phyloP scores from a whole-genome alignment of 306 rosid genomes.

The Casuarina cunninghamiana region DNA sequence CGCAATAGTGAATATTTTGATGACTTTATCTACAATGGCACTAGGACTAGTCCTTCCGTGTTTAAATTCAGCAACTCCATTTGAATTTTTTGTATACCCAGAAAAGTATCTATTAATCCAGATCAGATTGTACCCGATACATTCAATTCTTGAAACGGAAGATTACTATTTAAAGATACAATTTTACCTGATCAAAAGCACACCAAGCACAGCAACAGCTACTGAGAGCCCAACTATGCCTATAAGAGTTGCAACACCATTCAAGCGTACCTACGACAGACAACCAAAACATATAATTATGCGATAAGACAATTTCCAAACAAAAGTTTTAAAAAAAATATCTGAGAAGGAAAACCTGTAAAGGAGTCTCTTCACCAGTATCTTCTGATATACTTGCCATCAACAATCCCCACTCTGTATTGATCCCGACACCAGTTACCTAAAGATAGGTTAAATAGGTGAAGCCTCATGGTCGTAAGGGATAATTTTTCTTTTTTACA shows the following conservation, averaged over 20 bases:
- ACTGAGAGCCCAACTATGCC: slow-evolving; percentile 94
- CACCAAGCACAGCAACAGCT: slow-evolving; percentile 71
- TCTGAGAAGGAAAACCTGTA: slow-evolving; percentile 61
- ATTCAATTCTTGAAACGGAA: slow-evolving; percentile 5
- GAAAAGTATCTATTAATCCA: slow-evolving; percentile 71
- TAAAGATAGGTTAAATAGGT: slow-evolving; percentile 32
- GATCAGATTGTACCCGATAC: slow-evolving; percentile 27
- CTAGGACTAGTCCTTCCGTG: slow-evolving; percentile 59
- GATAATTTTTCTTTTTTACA: not conserved
- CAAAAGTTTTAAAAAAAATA: slow-evolving; percentile 7
- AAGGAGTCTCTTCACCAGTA: slow-evolving; percentile 96
- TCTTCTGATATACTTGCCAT: slow-evolving; percentile 99
- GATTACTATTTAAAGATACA: slow-evolving; percentile 12
- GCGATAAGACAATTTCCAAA: not conserved
- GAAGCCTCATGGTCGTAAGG: not conserved
- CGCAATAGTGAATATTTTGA: slow-evolving; percentile 87
- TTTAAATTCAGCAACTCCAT: slow-evolving; percentile 50
- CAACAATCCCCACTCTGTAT: slow-evolving; percentile 99
- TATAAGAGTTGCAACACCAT: slow-evolving; percentile 96
- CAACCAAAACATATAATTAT: not conserved
- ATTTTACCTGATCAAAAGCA: slow-evolving; percentile 80
- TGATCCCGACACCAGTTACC: slow-evolving; percentile 98
- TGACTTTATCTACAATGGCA: slow-evolving; percentile 55
- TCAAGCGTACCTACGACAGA: slow-evolving; percentile 81
- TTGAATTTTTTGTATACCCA: slow-evolving; percentile 49